A percentile compares a stretch with the other conserved stretches of the same genome.
phyloP scores from a whole-genome alignment of 306 rosid species.

The Quercus mongolica region DNA sequence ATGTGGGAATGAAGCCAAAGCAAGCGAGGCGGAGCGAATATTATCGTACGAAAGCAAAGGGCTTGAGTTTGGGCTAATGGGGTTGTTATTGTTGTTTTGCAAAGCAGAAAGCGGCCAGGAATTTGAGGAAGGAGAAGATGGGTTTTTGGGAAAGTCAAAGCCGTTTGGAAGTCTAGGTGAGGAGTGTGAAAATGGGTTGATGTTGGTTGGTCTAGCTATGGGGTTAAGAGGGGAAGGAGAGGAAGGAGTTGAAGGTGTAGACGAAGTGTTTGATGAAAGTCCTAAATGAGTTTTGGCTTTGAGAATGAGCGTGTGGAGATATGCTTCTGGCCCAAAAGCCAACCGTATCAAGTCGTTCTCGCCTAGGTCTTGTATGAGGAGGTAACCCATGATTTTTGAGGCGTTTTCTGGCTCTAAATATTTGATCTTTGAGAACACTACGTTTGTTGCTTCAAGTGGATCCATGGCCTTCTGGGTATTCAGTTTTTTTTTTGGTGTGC shows the following conservation, averaged over 20 bases:
- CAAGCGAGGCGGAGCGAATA: slow-evolving; percentile 42
- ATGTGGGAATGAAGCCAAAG: slow-evolving; percentile 31
- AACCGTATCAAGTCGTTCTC: slow-evolving; percentile 68
- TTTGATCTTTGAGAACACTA: slow-evolving; percentile 65
- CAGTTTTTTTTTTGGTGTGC: too few species aligned
- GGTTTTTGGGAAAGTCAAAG: slow-evolving; percentile 50
- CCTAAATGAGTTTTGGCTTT: slow-evolving; percentile 66
- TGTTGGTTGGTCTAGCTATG: slow-evolving; percentile 46
- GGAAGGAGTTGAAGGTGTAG: slow-evolving; percentile 40
- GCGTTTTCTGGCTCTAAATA: slow-evolving; percentile 80
- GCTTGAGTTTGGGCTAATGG: slow-evolving; percentile 68
- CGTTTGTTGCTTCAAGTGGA: slow-evolving; percentile 73
- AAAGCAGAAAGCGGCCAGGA: slow-evolving; percentile 53
- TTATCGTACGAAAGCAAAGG: slow-evolving; percentile 60
- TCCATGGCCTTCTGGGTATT: slow-evolving; percentile 38
- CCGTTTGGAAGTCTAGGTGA: slow-evolving; percentile 50
- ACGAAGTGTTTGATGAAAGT: slow-evolving; percentile 25
- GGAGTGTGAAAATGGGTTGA: slow-evolving; percentile 61
- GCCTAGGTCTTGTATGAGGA: slow-evolving; percentile 64
- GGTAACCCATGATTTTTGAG: slow-evolving; percentile 84
- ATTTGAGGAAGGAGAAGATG: slow-evolving; percentile 54
- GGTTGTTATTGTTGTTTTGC: slow-evolving; percentile 54
- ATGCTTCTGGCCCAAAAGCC: slow-evolving; percentile 65
- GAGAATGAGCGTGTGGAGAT: slow-evolving; percentile 48
- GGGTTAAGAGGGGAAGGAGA: slow-evolving; percentile 64